Conservation (phyloP, 2,329 filamentous ascomycete species). For the Talaromyces sp. region DNA sequence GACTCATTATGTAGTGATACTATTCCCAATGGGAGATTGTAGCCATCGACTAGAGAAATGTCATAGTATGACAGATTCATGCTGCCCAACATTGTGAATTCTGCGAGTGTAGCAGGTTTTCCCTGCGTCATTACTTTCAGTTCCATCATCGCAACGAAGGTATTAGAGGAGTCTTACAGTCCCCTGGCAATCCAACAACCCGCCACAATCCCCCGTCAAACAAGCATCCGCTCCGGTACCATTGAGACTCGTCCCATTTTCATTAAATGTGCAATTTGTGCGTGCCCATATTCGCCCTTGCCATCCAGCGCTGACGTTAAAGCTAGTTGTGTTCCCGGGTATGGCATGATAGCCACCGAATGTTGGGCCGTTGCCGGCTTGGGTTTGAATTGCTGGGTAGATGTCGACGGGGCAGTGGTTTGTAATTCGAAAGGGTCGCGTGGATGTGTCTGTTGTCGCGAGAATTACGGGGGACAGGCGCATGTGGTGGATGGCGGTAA, state of each 20-base stretch:
- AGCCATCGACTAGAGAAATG: constrained; percentile 79
- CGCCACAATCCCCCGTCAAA: constrained; percentile 72
- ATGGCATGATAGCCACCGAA: constrained; percentile 66
- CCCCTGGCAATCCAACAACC: constrained; percentile 64
- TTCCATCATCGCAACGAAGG: neutral
- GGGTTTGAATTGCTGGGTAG: constrained; percentile 73
- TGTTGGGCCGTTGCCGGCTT: constrained; percentile 65
- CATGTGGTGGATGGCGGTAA: constrained; percentile 26
- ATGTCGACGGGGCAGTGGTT: constrained; percentile 70
- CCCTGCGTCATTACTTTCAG: constrained; percentile 51
- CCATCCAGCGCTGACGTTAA: constrained; percentile 71
- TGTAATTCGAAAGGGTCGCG: constrained; percentile 62
- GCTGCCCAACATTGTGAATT: constrained; percentile 67
- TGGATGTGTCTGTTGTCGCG: constrained; percentile 32
- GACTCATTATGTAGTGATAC: constrained; percentile 49
- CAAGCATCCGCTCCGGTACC: constrained; percentile 57
- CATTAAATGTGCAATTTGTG: constrained; percentile 76
- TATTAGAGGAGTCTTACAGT: constrained; percentile 54
- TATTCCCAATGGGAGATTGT: constrained; percentile 60
- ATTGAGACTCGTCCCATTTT: constrained; percentile 52
- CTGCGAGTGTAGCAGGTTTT: constrained; percentile 71
- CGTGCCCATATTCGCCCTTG: constrained; percentile 78
- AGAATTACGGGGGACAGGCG: constrained; percentile 22
- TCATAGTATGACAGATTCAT: constrained; percentile 72
- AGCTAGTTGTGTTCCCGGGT: constrained; percentile 55